Conservation (phyloP, 352 stramenopile genomes). For the Aphanomyces cochlioides region DNA sequence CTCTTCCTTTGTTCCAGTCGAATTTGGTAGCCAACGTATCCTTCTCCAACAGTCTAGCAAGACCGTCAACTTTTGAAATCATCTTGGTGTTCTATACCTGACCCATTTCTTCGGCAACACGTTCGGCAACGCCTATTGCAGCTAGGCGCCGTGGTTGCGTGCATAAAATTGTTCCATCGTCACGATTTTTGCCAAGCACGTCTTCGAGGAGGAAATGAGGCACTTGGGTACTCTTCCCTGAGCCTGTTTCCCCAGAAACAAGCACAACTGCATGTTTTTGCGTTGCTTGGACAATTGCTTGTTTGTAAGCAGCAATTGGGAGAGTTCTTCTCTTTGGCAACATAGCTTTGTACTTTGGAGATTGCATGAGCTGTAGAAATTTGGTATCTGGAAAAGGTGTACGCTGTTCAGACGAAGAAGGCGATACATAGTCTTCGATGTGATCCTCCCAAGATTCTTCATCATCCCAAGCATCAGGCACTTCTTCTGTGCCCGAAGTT, state of each 20-base stretch:
- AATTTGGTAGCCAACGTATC: slow-evolving; percentile 90
- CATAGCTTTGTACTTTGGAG: slow-evolving; percentile 42
- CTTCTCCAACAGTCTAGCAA: slow-evolving; percentile 48
- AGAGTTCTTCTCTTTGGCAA: slow-evolving; percentile 51
- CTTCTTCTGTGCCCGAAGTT: not conserved
- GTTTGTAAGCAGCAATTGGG: slow-evolving; percentile 73
- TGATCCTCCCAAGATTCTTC: not conserved
- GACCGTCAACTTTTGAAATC: not conserved
- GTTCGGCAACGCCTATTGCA: slow-evolving; percentile 92
- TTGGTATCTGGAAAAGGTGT: not conserved
- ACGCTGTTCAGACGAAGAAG: slow-evolving; percentile 33
- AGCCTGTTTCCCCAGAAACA: slow-evolving; percentile 94
- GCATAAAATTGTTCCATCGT: slow-evolving; percentile 95
- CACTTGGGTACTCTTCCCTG: slow-evolving; percentile 95
- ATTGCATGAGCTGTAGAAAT: slow-evolving; percentile 40
- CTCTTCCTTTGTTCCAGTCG: slow-evolving; percentile 87
- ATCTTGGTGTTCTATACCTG: slow-evolving; percentile 42
- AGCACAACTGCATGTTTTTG: slow-evolving; percentile 86
- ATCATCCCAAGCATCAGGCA: slow-evolving; percentile 25
- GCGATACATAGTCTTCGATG: slow-evolving; percentile 33
- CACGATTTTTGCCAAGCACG: slow-evolving; percentile 71
- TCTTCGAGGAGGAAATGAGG: slow-evolving; percentile 96
- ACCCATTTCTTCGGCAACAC: slow-evolving; percentile 91
- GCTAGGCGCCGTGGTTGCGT: slow-evolving; percentile 95
- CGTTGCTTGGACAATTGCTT: slow-evolving; percentile 79